Evolutionary conservation across 2,329 filamentous ascomycete genomes (phyloP), one percentile per base, ranked within the genome.

Genomic region (Botryotinia narcissicola): DNA sequence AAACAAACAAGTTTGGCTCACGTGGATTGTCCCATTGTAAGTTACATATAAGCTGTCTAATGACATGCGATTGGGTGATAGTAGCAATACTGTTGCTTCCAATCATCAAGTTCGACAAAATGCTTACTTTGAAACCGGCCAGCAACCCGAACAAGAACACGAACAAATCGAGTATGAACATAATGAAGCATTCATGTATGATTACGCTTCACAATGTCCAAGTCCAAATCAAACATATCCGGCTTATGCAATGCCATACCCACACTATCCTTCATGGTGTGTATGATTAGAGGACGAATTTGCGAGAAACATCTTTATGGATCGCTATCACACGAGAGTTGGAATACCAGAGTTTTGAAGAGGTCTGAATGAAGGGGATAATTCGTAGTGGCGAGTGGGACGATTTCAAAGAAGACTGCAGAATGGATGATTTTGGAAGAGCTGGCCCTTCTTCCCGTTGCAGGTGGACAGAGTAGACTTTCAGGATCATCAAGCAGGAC

Each of bases 11-110:
- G 61, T 32, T 60, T 60, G 22, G 70, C n/a, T 37, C 70, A 72
- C 37, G n/a, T 72, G 14, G 70, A 72, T 57, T 72, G 70, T 42
- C 70, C 70, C 14, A 44, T 72, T 29, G 70, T 72, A 72, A 72
- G 70, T 68, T 7, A 40, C 37, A 32, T 14, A 8, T 25, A 25
- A 32, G 32, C 35, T 22, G 57, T 35, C 20, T 70, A 20, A 14
- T 40, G 14, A 20, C 20, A 54, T 54, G 22, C 22, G n/a, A 35
- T 37, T 62, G 40, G 37, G 4, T 9, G 29, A 51, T 20, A 22
- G 44, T 48, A 67, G 63, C 32, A 37, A 37, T 37, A 37, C 68
- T 40, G 42, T 48, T 48, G 54, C 51, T 71, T 10, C 12, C 44
- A 44, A 64, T 32, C 29, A 46, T 57, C 40, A 63, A 54, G 22